Evolutionary conservation across 345 rosid genomes (phyloP), one percentile per base, ranked within the genome.

Genomic region (Hibiscus trionum): DNA sequence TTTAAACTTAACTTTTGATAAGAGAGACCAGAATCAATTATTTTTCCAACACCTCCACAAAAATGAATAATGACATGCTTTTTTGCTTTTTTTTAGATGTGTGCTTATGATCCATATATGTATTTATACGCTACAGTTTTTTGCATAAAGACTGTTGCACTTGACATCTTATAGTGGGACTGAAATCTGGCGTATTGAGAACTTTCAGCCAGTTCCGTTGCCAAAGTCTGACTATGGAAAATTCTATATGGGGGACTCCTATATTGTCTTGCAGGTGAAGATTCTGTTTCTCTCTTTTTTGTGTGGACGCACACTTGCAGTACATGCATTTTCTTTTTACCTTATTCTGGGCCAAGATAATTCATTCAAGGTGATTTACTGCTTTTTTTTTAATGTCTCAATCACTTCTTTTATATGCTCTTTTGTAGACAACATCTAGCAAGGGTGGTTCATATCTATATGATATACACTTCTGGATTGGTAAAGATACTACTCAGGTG

Each of bases 391-490:
- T 21, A 74, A 67, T 80, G 55, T 71, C 63, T 75, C 52, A 11
- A 61, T 76, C 35, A 72, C 21, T 15, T 53, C 14, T 44, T 19
- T 24, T 52, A 17, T 35, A 27, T 66, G 52, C 42, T 0, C 53
- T 37, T 58, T 55, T 77, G 87, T 78, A 96, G 99, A 96, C 98
- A 72, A 76, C 89, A 47, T 72, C 90, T 73, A 88, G 83, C 76
- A 96, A 84, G 82, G 95, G 94, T 64, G 98, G 99, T 15, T 85
- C 96, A 73, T 93, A 85, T 81, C 80, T 86, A 26, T 87, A 78
- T 76, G 97, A 96, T 79, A 86, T 96, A 76, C 98, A 96, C 84
- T 96, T 93, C 80, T 96, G 99, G 99, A 84, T 96, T 73, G 99
- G 99, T 69, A 93, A 84, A 85, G 99, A 93, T 79, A 85, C 98